Conservation (phyloP, 1,284 basidiomycete genomes). For the Rhodotorula glutinis region DNA sequence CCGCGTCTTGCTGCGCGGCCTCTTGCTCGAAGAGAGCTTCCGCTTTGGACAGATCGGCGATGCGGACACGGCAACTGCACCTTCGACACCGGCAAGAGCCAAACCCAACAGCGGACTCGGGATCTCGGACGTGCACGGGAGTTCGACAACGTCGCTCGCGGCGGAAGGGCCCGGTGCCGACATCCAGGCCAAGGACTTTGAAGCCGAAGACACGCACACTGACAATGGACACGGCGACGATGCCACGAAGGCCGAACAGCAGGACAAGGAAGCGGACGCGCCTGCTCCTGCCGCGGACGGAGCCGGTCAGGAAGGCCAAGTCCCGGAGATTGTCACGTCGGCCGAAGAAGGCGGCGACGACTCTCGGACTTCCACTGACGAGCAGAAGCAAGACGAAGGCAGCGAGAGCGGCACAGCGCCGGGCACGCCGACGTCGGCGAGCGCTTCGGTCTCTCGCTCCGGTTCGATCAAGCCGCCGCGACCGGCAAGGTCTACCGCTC, state of each 20-base stretch:
- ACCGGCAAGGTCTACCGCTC: constrained; percentile 18
- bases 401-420: constrained; percentile 9
- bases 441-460: constrained; percentile 10
- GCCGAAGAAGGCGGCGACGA: background rate
- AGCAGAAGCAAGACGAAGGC: constrained; percentile 1
- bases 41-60: constrained; percentile 25
- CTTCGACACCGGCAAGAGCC: background rate
- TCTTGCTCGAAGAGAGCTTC: constrained; percentile 72
- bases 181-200: constrained; percentile 22
- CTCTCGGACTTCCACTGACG: background rate
- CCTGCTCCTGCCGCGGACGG: background rate
- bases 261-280: constrained; percentile 1
- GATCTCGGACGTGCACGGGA: constrained; percentile 7
- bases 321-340: background rate
- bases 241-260: constrained; percentile 16
- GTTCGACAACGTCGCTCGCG: too few species aligned
- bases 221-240: constrained; percentile 10
- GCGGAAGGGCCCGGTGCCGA: background rate
- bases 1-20: constrained; percentile 71
- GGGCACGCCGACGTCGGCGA: background rate
- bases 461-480: constrained; percentile 12
- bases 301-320: constrained; percentile 4
- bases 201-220: constrained; percentile 24
- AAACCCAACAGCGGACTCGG: constrained; percentile 5
- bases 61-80: background rate